These are phyloP conservation scores for Beta lomatogona DNA, from an alignment of 179 eudicot genomes.

Conservation along the genomic window DNA sequence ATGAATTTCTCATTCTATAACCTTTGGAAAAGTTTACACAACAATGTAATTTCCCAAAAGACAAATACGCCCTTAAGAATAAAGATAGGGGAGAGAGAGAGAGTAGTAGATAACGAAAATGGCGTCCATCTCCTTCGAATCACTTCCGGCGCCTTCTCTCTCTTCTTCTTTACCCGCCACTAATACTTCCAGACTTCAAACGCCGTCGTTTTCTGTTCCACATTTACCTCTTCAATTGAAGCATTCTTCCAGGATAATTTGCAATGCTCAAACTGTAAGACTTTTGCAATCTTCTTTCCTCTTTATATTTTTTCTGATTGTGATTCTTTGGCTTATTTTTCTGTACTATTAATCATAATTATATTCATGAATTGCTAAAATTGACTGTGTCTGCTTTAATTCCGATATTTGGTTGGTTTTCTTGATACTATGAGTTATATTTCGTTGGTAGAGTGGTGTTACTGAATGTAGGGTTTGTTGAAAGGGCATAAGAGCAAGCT, in stretches of 20 bases:
- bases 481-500: background rate
- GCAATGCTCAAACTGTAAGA: constrained; percentile 33
- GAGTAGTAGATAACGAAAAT: constrained; percentile 33
- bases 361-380: background rate
- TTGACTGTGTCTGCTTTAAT: background rate
- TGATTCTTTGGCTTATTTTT: background rate
- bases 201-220: constrained; percentile 17
- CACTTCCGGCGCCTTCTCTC: constrained; percentile 20
- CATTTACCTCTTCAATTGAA: constrained; percentile 9
- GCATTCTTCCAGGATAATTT: constrained; percentile 4
- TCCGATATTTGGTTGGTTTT: background rate
- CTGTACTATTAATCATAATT: background rate
- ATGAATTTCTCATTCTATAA: no score
- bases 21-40: no score
- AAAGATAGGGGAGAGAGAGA: background rate
- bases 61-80: no score
- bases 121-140: constrained; percentile 24
- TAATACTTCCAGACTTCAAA: background rate
- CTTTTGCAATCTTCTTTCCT: background rate
- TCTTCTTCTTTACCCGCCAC: background rate
- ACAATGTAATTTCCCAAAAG: no score
- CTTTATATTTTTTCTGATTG: background rate
- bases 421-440: background rate
- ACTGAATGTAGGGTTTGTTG: background rate
- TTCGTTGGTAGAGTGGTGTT: background rate